These are phyloP conservation scores for Colletotrichum sp. DNA, from an alignment of 2,329 filamentous ascomycete species.

Conservation along the genomic window DNA sequence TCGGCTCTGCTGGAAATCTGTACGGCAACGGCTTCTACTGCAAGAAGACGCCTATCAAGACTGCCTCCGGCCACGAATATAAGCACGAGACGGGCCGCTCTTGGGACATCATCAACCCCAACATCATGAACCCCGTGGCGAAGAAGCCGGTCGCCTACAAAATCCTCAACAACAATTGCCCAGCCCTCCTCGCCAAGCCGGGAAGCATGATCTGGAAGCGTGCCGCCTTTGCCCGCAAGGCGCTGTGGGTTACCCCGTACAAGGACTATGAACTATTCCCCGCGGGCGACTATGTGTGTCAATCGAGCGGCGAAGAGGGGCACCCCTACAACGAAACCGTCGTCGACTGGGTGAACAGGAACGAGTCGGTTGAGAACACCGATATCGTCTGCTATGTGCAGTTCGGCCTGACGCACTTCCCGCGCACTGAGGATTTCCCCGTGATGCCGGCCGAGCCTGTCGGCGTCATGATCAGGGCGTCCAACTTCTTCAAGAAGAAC, in stretches of 20 bases:
- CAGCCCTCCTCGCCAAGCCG: not conserved
- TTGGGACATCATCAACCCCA: conserved; percentile 50
- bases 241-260: not conserved
- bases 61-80: conserved; percentile 26
- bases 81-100: conserved; percentile 14
- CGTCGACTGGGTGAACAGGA: not conserved
- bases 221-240: not conserved
- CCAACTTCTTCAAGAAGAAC: conserved; percentile 57
- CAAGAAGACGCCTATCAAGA: conserved; percentile 29
- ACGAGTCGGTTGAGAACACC: conserved; percentile 58
- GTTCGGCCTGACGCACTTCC: conserved; percentile 60
- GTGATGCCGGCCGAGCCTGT: conserved; percentile 65
- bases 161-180: conserved; percentile 3
- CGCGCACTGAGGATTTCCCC: conserved; percentile 61
- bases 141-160: conserved; percentile 34
- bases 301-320: not conserved
- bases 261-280: not conserved
- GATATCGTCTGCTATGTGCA: conserved; percentile 65
- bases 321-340: conserved; percentile 29
- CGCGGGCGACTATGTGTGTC: not conserved
- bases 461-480: conserved; percentile 51
- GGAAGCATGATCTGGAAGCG: conserved; percentile 10
- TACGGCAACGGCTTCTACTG: conserved; percentile 76
- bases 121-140: conserved; percentile 53
- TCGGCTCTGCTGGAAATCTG: conserved; percentile 72